These are phyloP conservation scores for Pleurotus giganteus DNA, from an alignment of 768 basidiomycete species.

Conservation along the genomic window DNA sequence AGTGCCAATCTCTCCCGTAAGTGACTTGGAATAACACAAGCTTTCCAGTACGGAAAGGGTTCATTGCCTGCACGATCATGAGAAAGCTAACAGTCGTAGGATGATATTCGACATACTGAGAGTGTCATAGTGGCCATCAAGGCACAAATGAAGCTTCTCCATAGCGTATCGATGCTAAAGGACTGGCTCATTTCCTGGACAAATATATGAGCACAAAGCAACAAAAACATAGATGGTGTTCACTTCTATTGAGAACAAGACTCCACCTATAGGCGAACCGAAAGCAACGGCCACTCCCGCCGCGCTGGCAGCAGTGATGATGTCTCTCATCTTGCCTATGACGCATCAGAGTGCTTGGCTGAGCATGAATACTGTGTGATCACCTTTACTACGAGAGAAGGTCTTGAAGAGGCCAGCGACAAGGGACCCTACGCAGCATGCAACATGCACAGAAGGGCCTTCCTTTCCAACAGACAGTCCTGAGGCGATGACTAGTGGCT, in stretches of 20 bases:
- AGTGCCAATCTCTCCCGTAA: slow-evolving; percentile 98
- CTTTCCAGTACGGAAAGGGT: slow-evolving; percentile 97
- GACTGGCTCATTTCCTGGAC: slow-evolving; percentile 95
- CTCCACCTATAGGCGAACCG: slow-evolving; percentile 96
- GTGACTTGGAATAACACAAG: slow-evolving; percentile 98
- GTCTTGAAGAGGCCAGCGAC: slow-evolving; percentile 82
- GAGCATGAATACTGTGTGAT: not conserved
- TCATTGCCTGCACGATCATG: slow-evolving; percentile 73
- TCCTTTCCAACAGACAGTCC: slow-evolving; percentile 98
- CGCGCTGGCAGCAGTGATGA: slow-evolving; percentile 92
- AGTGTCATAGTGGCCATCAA: slow-evolving; percentile 95
- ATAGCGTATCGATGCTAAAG: slow-evolving; percentile 98
- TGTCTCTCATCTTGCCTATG: slow-evolving; percentile 80
- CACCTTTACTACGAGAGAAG: slow-evolving; percentile 88
- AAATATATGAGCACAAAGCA: not conserved
- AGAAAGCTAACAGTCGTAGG: not conserved
- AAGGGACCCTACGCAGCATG: slow-evolving; percentile 88
- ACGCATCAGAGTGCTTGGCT: not conserved
- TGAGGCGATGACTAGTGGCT: slow-evolving; percentile 97
- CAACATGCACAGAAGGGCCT: slow-evolving; percentile 97
- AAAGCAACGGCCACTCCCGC: slow-evolving; percentile 99
- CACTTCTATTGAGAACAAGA: slow-evolving; percentile 96
- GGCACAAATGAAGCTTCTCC: slow-evolving; percentile 97
- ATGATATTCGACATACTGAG: slow-evolving; percentile 59
- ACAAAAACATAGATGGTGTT: slow-evolving; percentile 10